Base-by-base conservation (phyloP, 2,329 filamentous ascomycete species). In the Malbranchea cinnamomea region DNA sequence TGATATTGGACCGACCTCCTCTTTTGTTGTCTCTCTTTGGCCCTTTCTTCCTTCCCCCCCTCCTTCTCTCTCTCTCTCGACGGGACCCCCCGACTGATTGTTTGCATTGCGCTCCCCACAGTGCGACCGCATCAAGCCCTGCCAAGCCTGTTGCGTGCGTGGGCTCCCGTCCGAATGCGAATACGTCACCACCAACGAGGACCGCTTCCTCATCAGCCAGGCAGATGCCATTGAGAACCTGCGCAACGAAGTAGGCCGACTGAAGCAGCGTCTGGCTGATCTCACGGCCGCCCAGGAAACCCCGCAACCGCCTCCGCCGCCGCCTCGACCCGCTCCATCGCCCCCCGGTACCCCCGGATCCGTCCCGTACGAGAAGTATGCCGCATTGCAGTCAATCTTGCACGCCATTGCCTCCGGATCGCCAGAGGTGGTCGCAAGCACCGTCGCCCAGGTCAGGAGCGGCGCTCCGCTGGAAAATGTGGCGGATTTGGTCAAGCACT, bases 221-320 rank as follows among this genome's bases (percentile, higher is more conserved):
- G 43, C 46, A 3, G 34, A 39, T 6, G 34, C 44, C 8, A 48
- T 49, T 13, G 46, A 49, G 12, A 39, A 40, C 17, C 38, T 49
- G n/a, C 31, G 41, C 16, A 30, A 26, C 6, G 32, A 34, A 26
- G 32, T 34, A 16, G 21, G 10, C 9, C 9, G 6, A n/a, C 15
- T 34, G 68, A 98, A 95, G 67, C 80, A 78, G 57, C 78, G 83
- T 51, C 60, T 95, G 30, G 89, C 89, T 0, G 82, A 79, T 47
- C 62, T 13, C 8, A 2, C 15, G 12, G 4, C 15, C 2, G 21
- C 17, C 3, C 7, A 4, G 23, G 6, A 32, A 5, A 16, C 11
- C 11, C 17, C 24, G 15, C 23, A 27, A 20, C 16, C 14, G 5
- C 11, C 16, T 5, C 15, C 9, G 11, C 11, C n/a, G 10, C 5